phyloP scores from a whole-genome alignment of 139 green algal species.

The Chlorella ohadii region DNA sequence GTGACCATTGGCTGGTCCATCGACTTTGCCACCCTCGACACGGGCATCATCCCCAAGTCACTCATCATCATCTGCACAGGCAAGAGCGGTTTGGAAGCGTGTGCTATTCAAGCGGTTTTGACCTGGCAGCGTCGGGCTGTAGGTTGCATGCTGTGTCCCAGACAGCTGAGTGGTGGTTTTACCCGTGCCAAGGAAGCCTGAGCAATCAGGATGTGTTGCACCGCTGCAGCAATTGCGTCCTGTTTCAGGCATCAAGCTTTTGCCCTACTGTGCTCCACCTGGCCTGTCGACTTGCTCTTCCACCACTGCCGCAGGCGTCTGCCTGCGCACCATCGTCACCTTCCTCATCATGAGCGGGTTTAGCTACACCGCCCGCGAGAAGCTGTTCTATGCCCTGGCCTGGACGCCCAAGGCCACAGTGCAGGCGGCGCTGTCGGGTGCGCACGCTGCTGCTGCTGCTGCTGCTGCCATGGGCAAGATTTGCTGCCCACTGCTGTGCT shows the following conservation, averaged over 20 bases:
- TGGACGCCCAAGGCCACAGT: constrained; percentile 92
- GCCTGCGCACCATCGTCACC: constrained; percentile 8
- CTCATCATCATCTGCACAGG: constrained; percentile 61
- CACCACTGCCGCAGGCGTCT: neutral
- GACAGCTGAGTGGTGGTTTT: no score
- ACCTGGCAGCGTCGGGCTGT: no score
- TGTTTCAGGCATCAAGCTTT: no score
- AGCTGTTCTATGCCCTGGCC: constrained; percentile 76
- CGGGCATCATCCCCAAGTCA: constrained; percentile 61
- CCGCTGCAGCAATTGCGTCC: no score
- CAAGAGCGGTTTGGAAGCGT: no score
- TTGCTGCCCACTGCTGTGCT: neutral
- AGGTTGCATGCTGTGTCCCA: no score
- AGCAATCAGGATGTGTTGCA: no score
- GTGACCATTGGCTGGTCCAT: constrained; percentile 78
- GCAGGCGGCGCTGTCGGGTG: constrained; percentile 76
- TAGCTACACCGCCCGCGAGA: constrained; percentile 68
- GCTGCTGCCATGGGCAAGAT: neutral
- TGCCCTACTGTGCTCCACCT: no score
- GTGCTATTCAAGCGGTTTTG: no score
- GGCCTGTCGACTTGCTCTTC: no score
- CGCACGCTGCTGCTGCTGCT: neutral
- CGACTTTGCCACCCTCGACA: constrained; percentile 58
- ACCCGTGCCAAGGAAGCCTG: no score
- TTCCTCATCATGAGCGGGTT: constrained; percentile 15